Base-by-base conservation (phyloP, 495 filamentous ascomycete genomes). In the Cercophora scortea region DNA sequence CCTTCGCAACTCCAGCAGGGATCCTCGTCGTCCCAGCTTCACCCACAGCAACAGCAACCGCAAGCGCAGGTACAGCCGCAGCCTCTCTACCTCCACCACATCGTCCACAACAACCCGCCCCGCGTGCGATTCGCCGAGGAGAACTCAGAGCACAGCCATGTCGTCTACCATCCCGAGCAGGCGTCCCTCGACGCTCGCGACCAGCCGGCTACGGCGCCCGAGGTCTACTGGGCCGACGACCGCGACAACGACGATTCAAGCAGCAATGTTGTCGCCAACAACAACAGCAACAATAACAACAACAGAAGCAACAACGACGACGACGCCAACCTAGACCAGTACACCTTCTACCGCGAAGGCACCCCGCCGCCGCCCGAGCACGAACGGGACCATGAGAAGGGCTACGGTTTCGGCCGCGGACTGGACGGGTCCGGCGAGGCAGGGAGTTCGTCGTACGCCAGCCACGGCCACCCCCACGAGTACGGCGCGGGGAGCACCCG, bases 321-420 rank as follows among this genome's bases (percentile, higher is more conserved):
- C 25, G 25, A 25, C 25, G 25, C 25, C 11, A 58, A 58, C 4
- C 50, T 53, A 13, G 53, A 52, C 1, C 50, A 58, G 25, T 69
- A 65, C 42, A 71, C 68, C 0, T 71, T 71, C 52, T 69, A 67
- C 56, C 68, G 68, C 34, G 68, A 71, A 34, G 54, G 53, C 8
- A 67, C 68, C 1, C 67, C 67, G 4, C 43, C 66, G 9, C 64
- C 64, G 8, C 61, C 61, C 3, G 61, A 63, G 4, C 46, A 55
- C 40, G 52, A 56, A 10, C 42, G 42, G 13, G 33, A 47, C 5
- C 57, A 64, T 32, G 62, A 63, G 51, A 15, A 4, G 38, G 16
- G 13, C 32, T 15, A 13, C 10, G 53, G 52, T 35, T 13, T 49
- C 33, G 49, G 38, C 45, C 32, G 11, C 32, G 42, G 35, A 6